Conservation (phyloP, 2,329 filamentous ascomycete species). For the Penicillium digitatum region DNA sequence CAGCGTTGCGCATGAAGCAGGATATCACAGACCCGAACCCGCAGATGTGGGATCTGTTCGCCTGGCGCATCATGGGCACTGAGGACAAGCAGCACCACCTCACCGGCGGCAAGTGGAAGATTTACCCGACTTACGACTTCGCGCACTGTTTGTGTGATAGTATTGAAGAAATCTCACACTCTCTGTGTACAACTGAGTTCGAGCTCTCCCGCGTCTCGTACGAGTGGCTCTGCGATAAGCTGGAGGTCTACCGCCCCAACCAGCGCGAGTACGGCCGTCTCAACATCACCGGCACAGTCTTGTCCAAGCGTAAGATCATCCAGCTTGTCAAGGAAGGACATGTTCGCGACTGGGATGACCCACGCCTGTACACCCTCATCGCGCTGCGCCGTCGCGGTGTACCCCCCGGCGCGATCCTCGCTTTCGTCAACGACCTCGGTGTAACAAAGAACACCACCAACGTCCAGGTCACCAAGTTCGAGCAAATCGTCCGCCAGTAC, state of each 20-base stretch:
- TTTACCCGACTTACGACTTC: constrained; percentile 86
- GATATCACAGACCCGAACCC: constrained; percentile 76
- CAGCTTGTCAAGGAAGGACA: constrained; percentile 72
- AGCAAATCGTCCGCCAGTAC: constrained; percentile 78
- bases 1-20: constrained; percentile 91
- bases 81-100: constrained; percentile 48
- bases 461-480: constrained; percentile 78
- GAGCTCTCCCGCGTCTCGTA: constrained; percentile 80
- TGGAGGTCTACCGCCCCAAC: constrained; percentile 87
- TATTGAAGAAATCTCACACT: constrained; percentile 88
- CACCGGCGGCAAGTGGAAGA: constrained; percentile 79
- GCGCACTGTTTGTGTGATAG: constrained; percentile 70
- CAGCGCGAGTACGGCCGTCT: constrained; percentile 81
- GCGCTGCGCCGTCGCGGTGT: constrained; percentile 79
- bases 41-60: constrained; percentile 93
- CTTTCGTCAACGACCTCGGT: constrained; percentile 86
- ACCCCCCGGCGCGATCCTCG: constrained; percentile 80
- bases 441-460: constrained; percentile 77
- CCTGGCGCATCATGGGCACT: constrained; percentile 75
- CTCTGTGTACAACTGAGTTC: constrained; percentile 90
- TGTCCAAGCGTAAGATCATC: constrained; percentile 80
- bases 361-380: constrained; percentile 81
- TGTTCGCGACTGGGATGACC: constrained; percentile 88
- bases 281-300: constrained; percentile 77
- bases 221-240: constrained; percentile 78